Conservation (phyloP, 345 rosid species). For the Cochlearia excelsa region DNA sequence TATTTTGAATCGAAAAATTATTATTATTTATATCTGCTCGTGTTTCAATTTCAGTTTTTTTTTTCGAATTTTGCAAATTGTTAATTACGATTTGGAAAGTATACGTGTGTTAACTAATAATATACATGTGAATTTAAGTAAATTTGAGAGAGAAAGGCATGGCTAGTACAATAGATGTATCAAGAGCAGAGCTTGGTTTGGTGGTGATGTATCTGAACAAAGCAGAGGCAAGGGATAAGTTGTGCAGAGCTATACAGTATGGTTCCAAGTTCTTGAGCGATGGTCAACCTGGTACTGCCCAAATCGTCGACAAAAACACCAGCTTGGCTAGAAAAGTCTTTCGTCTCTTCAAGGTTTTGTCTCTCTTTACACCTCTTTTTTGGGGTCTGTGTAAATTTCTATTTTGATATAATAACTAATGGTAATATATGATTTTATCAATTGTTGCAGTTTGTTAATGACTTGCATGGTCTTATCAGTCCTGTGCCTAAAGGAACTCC, state of each 20-base stretch:
- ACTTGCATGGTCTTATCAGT: slow-evolving; percentile 83
- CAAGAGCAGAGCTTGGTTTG: slow-evolving; percentile 89
- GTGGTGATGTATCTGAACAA: slow-evolving; percentile 86
- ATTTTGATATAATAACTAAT: neutral
- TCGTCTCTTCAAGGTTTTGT: slow-evolving; percentile 81
- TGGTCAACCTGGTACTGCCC: slow-evolving; percentile 93
- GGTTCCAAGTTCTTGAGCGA: slow-evolving; percentile 89
- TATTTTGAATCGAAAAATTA: too few relatives aligned
- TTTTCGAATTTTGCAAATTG: too few relatives aligned
- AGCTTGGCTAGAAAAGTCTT: slow-evolving; percentile 97
- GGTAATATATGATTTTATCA: neutral
- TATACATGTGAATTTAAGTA: neutral
- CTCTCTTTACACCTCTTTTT: neutral
- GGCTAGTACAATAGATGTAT: slow-evolving; percentile 68
- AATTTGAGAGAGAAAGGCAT: slow-evolving; percentile 37
- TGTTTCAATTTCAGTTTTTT: too few relatives aligned
- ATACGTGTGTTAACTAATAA: neutral
- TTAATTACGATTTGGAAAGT: neutral
- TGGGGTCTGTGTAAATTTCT: too few relatives aligned
- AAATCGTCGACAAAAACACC: slow-evolving; percentile 88
- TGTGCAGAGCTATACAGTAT: slow-evolving; percentile 98
- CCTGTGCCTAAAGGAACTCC: slow-evolving; percentile 96
- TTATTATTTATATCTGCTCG: too few relatives aligned
- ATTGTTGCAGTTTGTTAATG: slow-evolving; percentile 78
- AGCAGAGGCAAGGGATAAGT: slow-evolving; percentile 99